phyloP scores from a whole-genome alignment of 768 basidiomycete genomes.

The Auricularia sp. region DNA sequence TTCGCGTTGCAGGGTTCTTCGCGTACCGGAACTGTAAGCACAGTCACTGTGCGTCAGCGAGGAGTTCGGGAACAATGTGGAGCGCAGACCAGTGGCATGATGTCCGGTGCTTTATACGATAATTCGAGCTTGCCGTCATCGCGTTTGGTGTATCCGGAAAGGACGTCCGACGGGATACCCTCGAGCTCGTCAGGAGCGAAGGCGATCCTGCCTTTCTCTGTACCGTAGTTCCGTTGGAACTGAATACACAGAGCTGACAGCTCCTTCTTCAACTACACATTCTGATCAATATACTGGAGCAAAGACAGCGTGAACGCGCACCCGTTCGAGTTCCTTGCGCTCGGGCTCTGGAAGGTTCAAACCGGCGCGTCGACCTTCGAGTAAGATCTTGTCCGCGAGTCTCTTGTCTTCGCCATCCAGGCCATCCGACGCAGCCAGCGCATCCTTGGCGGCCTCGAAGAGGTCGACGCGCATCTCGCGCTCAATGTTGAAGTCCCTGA shows the following conservation, averaged over 20 bases:
- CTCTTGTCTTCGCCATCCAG: constrained; percentile 59
- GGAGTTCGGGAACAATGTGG: not conserved
- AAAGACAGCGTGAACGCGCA: not conserved
- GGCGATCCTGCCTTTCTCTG: not conserved
- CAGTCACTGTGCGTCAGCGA: not conserved
- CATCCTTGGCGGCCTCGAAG: constrained; percentile 48
- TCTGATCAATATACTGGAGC: not conserved
- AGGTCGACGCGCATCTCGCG: constrained; percentile 74
- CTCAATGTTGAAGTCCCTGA: constrained; percentile 68
- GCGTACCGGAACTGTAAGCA: constrained; percentile 65
- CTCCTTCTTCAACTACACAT: constrained; percentile 52
- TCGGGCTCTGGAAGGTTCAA: constrained; percentile 59
- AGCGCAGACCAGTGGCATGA: constrained; percentile 51
- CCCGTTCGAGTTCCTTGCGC: constrained; percentile 39
- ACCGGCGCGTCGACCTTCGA: constrained; percentile 73
- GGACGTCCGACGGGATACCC: not conserved
- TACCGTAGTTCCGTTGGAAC: constrained; percentile 30
- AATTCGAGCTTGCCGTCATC: not conserved
- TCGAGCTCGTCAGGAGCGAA: not conserved
- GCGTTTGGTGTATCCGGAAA: not conserved
- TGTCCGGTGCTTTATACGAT: not conserved
- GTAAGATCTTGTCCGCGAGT: constrained; percentile 68
- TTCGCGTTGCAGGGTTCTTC: constrained; percentile 56
- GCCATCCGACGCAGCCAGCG: constrained; percentile 27
- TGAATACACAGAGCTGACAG: constrained; percentile 66